Conservation (phyloP, 495 filamentous ascomycete species). For the Pseudevernia furfuracea region DNA sequence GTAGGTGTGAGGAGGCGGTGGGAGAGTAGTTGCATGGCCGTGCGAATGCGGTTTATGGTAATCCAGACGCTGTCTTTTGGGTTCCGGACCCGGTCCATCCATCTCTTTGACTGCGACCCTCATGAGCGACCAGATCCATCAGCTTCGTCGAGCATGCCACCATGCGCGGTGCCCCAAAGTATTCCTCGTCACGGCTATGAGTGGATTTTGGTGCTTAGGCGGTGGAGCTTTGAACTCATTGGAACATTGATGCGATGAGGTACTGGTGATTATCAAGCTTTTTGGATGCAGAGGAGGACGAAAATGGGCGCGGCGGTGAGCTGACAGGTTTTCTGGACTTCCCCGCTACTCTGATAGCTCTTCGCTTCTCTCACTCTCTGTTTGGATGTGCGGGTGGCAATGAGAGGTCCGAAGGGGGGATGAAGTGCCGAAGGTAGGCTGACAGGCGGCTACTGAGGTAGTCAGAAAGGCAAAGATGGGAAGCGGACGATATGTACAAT, state of each 20-base stretch:
- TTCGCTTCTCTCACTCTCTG: background rate
- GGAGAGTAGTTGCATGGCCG: constrained; percentile 13
- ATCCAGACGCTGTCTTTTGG: constrained; percentile 25
- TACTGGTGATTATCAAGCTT: background rate
- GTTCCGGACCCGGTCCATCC: constrained; percentile 26
- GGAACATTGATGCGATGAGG: background rate
- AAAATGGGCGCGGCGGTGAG: background rate
- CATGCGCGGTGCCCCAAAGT: constrained; percentile 9
- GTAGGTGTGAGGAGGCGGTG: constrained; percentile 23
- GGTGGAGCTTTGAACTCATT: constrained; percentile 7
- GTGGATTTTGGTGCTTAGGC: background rate
- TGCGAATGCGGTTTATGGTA: constrained; percentile 23
- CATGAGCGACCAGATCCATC: constrained; percentile 20
- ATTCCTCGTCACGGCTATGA: constrained; percentile 10
- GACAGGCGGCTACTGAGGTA: constrained; percentile 3
- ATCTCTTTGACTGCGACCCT: constrained; percentile 21
- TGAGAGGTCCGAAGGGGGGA: constrained; percentile 2
- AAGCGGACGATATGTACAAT: background rate
- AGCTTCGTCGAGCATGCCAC: constrained; percentile 16
- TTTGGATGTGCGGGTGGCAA: background rate
- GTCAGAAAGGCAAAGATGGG: constrained; percentile 1
- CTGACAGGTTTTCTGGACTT: background rate
- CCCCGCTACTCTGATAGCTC: background rate
- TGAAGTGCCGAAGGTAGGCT: background rate
- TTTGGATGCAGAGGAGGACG: background rate